Conservation (phyloP, 1,284 basidiomycete genomes). For the Violaceomyces palustris region DNA sequence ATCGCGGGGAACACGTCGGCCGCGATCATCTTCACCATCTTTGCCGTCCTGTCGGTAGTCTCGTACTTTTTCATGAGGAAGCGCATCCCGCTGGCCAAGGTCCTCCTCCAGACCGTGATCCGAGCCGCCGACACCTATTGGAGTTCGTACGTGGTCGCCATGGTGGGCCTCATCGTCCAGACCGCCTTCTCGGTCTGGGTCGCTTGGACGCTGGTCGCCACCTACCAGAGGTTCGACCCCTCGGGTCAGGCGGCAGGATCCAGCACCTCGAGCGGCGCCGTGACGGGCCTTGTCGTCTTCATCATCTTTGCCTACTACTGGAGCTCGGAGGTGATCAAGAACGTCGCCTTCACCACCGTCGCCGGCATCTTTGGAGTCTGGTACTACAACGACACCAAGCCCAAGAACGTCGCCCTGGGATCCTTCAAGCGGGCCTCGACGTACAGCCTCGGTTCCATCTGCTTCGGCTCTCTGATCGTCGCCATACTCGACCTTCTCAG, state of each 20-base stretch:
- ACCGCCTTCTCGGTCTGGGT: conserved; percentile 41
- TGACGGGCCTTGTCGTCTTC: conserved; percentile 46
- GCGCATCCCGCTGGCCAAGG: conserved; percentile 42
- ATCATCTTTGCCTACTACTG: conserved; percentile 38
- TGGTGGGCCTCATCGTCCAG: conserved; percentile 29
- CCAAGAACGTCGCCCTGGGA: conserved; percentile 59
- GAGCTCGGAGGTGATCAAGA: conserved; percentile 45
- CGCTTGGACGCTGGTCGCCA: conserved; percentile 39
- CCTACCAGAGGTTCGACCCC: conserved; percentile 42
- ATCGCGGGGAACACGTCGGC: conserved; percentile 28
- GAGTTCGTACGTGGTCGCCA: conserved; percentile 37
- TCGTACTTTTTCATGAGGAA: conserved; percentile 46
- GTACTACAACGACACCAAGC: conserved; percentile 56
- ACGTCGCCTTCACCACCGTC: conserved; percentile 41
- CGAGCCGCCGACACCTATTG: conserved; percentile 39
- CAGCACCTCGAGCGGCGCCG: conserved; percentile 20
- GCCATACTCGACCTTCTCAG: conserved; percentile 74
- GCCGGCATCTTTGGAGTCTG: conserved; percentile 43
- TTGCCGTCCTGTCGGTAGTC: conserved; percentile 41
- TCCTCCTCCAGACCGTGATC: conserved; percentile 38
- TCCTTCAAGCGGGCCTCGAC: conserved; percentile 77
- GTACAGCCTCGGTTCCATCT: conserved; percentile 78
- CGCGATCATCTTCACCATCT: conserved; percentile 46
- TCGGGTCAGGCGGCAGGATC: conserved; percentile 17
- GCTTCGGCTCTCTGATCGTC: conserved; percentile 82